Base-by-base conservation (phyloP, 2,329 filamentous ascomycete species). In the Aurifilum marmelostoma region DNA sequence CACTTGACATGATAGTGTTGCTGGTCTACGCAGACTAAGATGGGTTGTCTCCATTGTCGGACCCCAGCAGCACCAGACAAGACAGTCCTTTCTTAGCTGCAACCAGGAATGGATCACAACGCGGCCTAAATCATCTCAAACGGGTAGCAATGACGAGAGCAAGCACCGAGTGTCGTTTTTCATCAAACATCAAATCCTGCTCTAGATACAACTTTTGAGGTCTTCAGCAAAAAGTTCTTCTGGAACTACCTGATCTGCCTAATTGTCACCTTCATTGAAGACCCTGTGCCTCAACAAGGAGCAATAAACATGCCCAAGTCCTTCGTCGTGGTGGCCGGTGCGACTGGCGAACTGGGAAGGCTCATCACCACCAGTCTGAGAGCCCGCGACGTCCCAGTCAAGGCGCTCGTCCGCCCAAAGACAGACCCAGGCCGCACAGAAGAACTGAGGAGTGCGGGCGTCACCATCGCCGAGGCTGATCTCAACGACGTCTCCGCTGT, bases 241-340 rank as follows among this genome's bases (percentile, higher is more conserved):
- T 7, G 47, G 7, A 9, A 18, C 7, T 37, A n/a, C 2, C 39
- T 24, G n/a, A 21, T 18, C 27, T 62, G 29, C 27, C 41, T 34
- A 16, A 39, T 39, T 39, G 21, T 34, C 43, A 37, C 2, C 27
- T 39, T 29, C 24, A 27, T n/a, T 59, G 21, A 37, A 34, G 27
- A 9, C 11, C n/a, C n/a, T n/a, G n/a, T 8, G 24, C 7, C 37
- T 37, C 8, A 2, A 47, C 7, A 18, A 47, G 27, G 34, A 16
- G n/a, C 63, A 34, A 21, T 4, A 66, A n/a, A 18, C n/a, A 71
- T 72, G 69, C 65, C 71, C 58, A 63, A 63, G 34, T 56, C 72
- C 32, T 72, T 72, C 34, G 67, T 73, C 3, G 67, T 67, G 34
- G 63, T 73, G 18, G 72, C 71, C 32, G 72, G 72, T 5, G 72